These are phyloP conservation scores for Nigrospora osmanthi DNA, from an alignment of 2,329 filamentous ascomycete genomes.

Conservation along the genomic window DNA sequence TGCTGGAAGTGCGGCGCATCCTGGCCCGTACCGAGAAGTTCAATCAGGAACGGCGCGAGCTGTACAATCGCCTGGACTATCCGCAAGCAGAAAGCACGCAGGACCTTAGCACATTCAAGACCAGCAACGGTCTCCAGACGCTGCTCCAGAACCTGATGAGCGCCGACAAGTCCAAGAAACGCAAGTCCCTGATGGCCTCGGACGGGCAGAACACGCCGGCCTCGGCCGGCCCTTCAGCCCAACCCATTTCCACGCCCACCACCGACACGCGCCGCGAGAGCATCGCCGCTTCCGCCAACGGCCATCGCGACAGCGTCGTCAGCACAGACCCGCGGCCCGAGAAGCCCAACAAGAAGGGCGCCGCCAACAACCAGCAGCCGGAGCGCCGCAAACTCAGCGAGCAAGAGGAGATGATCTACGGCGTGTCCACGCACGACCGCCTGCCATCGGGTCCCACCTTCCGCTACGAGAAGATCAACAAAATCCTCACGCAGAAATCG, in stretches of 20 bases:
- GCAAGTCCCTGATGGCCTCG: conserved; percentile 56
- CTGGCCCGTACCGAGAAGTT: conserved; percentile 78
- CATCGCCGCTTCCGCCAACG: conserved; percentile 35
- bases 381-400: conserved; percentile 65
- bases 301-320: conserved; percentile 37
- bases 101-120: conserved; percentile 72
- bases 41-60: conserved; percentile 79
- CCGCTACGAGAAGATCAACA: conserved; percentile 75
- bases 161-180: conserved; percentile 84
- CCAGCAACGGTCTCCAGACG: conserved; percentile 69
- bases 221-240: conserved; percentile 21
- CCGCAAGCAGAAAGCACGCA: conserved; percentile 50
- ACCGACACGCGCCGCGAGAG: conserved; percentile 43
- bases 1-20: conserved; percentile 88
- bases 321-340: conserved; percentile 28
- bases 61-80: conserved; percentile 81
- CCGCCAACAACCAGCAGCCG: conserved; percentile 26
- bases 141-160: conserved; percentile 76
- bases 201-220: conserved; percentile 43
- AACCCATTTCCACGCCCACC: conserved; percentile 24
- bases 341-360: conserved; percentile 40
- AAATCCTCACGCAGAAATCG: conserved; percentile 70
- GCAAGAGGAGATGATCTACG: conserved; percentile 72
- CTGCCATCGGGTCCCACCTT: conserved; percentile 82
- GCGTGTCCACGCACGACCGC: conserved; percentile 73